Evolutionary conservation across 2,329 filamentous ascomycete genomes (phyloP).

Genomic region (Aspergillus spinulosporus): DNA sequence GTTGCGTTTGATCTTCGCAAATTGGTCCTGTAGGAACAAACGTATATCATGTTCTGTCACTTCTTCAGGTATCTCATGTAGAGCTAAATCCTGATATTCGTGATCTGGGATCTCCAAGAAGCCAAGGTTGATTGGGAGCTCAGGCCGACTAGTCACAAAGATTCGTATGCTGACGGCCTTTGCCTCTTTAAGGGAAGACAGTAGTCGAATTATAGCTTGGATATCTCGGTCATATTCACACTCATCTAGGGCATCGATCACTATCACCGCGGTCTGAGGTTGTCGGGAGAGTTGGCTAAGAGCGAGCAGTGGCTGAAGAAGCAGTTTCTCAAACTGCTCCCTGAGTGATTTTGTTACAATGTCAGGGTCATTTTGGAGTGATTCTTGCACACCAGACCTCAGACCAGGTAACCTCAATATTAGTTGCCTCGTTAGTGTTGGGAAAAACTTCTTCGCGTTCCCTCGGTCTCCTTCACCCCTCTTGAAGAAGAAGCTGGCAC

Average conservation of each 20-base stretch:
- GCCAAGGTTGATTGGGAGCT: not conserved
- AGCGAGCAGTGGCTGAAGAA: slow-evolving; percentile 24
- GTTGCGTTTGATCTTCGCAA: slow-evolving; percentile 21
- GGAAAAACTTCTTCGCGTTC: slow-evolving; percentile 9
- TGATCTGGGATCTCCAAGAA: not conserved
- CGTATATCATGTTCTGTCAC: not conserved
- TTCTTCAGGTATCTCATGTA: not conserved
- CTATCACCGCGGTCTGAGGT: not conserved
- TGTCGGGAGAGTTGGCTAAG: not conserved
- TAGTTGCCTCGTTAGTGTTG: not conserved
- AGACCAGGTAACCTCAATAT: slow-evolving; percentile 27
- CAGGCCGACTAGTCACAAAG: not conserved
- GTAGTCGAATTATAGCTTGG: not conserved
- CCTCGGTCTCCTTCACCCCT: no score
- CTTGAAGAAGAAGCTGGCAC: no score
- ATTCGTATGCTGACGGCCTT: not conserved
- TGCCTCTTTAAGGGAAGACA: not conserved
- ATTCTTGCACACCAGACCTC: slow-evolving; percentile 17
- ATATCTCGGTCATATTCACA: not conserved
- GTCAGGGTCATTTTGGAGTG: slow-evolving; percentile 23
- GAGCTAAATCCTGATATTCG: not conserved
- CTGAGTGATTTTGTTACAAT: slow-evolving; percentile 25
- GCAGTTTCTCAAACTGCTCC: slow-evolving; percentile 31
- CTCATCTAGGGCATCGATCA: not conserved
- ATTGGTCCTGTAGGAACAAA: slow-evolving; percentile 24